A percentile compares a stretch with the other conserved stretches of the same genome.
Conservation (phyloP, 176 grass and related monocot species). For the Chloris gayana region DNA sequence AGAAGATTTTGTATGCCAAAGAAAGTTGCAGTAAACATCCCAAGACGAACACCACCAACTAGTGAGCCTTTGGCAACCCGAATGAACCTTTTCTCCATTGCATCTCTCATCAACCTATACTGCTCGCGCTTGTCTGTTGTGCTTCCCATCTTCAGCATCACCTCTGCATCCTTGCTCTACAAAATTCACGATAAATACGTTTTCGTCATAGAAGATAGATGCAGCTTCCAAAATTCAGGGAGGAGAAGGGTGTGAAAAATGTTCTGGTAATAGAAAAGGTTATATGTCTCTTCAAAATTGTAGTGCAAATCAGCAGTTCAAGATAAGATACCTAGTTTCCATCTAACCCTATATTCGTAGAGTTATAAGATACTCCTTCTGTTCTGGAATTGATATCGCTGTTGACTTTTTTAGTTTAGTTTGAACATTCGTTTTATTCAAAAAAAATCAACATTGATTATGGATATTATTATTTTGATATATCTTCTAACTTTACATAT, state of each 20-base stretch:
- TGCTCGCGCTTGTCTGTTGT: constrained; percentile 93
- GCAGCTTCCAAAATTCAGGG: not conserved
- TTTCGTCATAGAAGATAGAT: constrained; percentile 17
- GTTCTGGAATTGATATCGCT: too few species aligned
- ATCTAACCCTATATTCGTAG: too few species aligned
- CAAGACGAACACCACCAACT: constrained; percentile 74
- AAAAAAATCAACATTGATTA: too few species aligned
- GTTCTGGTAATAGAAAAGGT: not conserved
- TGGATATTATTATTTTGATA: too few species aligned
- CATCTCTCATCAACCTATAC: constrained; percentile 96
- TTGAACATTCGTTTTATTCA: too few species aligned
- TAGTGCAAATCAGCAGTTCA: not conserved
- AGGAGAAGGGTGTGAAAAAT: not conserved
- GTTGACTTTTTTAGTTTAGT: too few species aligned
- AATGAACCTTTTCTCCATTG: constrained; percentile 92
- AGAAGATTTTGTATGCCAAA: constrained; percentile 82
- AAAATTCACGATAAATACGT: constrained; percentile 23
- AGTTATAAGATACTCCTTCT: too few species aligned
- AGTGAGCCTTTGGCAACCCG: constrained; percentile 75
- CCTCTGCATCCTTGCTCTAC: constrained; percentile 97
- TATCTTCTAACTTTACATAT: too few species aligned
- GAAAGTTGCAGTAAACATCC: constrained; percentile 83
- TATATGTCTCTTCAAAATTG: not conserved
- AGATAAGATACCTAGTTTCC: not conserved
- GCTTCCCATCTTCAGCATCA: constrained; percentile 96